A percentile compares a stretch with the other conserved stretches of the same genome.
These are phyloP conservation scores for Boletus smithii DNA, from an alignment of 1,284 basidiomycete genomes.

Conservation along the genomic window DNA sequence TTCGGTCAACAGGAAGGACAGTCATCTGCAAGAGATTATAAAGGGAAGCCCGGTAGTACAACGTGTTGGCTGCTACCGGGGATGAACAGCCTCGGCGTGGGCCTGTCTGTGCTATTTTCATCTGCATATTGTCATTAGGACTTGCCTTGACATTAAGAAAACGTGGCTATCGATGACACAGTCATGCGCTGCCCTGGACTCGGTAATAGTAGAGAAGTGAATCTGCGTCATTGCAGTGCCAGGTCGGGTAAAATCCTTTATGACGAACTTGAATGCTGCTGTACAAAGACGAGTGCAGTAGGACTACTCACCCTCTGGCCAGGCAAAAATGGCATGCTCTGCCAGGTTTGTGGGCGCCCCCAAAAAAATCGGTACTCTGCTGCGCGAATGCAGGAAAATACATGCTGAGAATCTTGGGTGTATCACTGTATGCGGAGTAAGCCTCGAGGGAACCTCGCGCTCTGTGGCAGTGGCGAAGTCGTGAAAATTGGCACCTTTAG, in stretches of 20 bases:
- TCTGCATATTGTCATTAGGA: slow-evolving; percentile 13
- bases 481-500: not conserved
- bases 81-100: slow-evolving; percentile 28
- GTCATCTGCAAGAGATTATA: slow-evolving; percentile 30
- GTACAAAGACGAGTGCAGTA: slow-evolving; percentile 13
- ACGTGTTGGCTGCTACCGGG: slow-evolving; percentile 25
- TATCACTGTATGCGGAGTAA: no score
- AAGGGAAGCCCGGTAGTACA: slow-evolving; percentile 17
- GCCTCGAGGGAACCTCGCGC: slow-evolving; percentile 31
- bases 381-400: not conserved
- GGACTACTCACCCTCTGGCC: no score
- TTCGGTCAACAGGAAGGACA: slow-evolving; percentile 14
- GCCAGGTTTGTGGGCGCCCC: slow-evolving; percentile 2
- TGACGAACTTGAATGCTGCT: slow-evolving; percentile 4
- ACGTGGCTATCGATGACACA: slow-evolving; percentile 23
- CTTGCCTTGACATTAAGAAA: slow-evolving; percentile 25
- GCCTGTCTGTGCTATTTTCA: slow-evolving; percentile 19
- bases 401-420: no score
- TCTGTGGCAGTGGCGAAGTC: slow-evolving; percentile 22
- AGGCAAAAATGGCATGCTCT: not conserved
- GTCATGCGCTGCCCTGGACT: slow-evolving; percentile 2
- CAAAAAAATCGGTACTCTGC: not conserved
- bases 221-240: slow-evolving; percentile 24
- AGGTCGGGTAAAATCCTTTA: slow-evolving; percentile 7
- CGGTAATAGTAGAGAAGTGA: slow-evolving; percentile 17